A percentile compares a stretch with the other conserved stretches of the same genome.
These are phyloP conservation scores for Phylloporus sp. DNA, from an alignment of 768 basidiomycete species.

Conservation along the genomic window DNA sequence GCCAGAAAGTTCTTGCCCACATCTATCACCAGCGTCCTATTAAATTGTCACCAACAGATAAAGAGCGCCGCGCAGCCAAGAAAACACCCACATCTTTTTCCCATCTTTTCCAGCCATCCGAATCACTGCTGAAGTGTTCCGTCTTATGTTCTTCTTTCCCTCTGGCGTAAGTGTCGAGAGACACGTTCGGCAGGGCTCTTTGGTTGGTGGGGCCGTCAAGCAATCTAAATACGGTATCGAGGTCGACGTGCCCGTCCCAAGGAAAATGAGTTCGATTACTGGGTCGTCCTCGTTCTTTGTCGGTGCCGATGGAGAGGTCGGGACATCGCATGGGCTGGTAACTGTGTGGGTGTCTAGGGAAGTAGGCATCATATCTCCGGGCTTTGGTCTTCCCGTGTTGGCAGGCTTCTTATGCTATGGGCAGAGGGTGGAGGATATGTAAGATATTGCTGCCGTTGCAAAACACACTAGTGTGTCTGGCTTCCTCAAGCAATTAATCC, in stretches of 20 bases:
- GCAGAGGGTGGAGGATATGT: not conserved
- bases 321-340: not conserved
- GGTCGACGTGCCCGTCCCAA: constrained; percentile 79
- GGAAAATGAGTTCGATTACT: constrained; percentile 63
- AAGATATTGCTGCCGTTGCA: not conserved
- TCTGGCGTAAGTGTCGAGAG: constrained; percentile 59
- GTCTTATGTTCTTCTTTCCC: constrained; percentile 77
- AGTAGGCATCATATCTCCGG: constrained; percentile 2
- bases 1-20: constrained; percentile 80
- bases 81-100: constrained; percentile 44
- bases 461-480: not conserved
- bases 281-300: not conserved
- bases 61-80: not conserved
- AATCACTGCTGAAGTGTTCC: constrained; percentile 76
- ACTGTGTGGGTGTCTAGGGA: not conserved
- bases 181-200: constrained; percentile 56
- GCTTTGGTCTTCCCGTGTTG: too few relatives aligned
- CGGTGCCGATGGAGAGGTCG: not conserved
- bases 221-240: constrained; percentile 68
- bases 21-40: constrained; percentile 75
- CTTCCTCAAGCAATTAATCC: not conserved
- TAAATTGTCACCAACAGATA: not conserved
- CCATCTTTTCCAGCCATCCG: constrained; percentile 41
- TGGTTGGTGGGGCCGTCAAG: constrained; percentile 60
- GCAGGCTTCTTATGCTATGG: not conserved